Evolutionary conservation across 2,329 filamentous ascomycete genomes (phyloP), one percentile per base, ranked within the genome.

Genomic region (Madurella fahalii): DNA sequence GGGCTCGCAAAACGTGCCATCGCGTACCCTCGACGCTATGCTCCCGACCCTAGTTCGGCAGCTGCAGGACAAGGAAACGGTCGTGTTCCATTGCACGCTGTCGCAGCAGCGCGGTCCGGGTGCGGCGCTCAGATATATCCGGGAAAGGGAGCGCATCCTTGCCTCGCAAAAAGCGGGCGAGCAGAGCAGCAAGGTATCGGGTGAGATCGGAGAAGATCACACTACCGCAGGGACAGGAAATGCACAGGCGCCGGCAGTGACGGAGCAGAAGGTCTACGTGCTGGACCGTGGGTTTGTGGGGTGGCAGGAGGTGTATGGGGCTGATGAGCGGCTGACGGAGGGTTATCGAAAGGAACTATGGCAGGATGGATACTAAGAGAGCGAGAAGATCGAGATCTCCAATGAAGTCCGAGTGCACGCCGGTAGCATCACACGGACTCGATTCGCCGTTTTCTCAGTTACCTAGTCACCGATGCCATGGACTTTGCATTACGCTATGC

Each of bases 31-130:
- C 47, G 89, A 95, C 64, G 81, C 82, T 67, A 83, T 80, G 62
- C 83, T 94, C 70, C 88, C 92, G 0, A 89, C 91, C 59, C 82
- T 99, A n/a, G 78, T 95, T 12, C 84, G 90, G 53, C 84, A 81
- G 42, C 80, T 96, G 46, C 76, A 83, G 61, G 84, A 86, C 67
- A 91, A 90, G 70, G 83, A 94, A 53, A 86, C 81, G 11, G 90
- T 99, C 13, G 83, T 99, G 1, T 99, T 99, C 71, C 94, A 99
- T 74, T 99, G 94, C 72, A 88, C 89, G 16, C 76, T 97, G 52
- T 93, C 87, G 62, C 94, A 97, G 75, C 88, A 96, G 73, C 80
- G 94, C 1, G 94, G 94, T 0, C 94, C 94, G 0, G 81, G 81
- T 48, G 91, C 93, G 3, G 94, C 94, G 3, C 73, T 96, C 63